phyloP scores from a whole-genome alignment of 1,284 basidiomycete species.

The Puccinia triticina region DNA sequence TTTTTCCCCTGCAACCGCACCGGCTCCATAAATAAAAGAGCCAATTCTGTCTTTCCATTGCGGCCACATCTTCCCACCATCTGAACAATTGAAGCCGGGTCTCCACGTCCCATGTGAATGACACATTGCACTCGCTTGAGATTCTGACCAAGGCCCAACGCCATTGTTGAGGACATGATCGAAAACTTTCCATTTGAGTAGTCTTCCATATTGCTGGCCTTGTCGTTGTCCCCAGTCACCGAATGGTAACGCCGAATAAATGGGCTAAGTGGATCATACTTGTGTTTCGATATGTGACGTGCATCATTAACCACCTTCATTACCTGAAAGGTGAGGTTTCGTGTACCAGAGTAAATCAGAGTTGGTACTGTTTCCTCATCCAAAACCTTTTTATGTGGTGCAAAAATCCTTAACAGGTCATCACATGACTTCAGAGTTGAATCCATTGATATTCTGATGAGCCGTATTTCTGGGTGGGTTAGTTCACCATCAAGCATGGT shows the following conservation, averaged over 20 bases:
- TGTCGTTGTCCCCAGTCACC: background rate
- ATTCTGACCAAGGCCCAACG: constrained; percentile 6
- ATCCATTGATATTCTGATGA: background rate
- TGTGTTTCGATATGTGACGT: background rate
- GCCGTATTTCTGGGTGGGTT: too few species aligned
- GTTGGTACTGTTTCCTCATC: background rate
- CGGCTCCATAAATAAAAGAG: constrained; percentile 1
- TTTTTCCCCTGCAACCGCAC: background rate
- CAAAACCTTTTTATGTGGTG: background rate
- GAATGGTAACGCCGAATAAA: constrained; percentile 2
- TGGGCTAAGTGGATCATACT: background rate
- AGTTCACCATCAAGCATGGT: too few species aligned
- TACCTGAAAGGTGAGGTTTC: background rate
- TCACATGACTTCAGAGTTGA: background rate
- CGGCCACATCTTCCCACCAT: constrained; percentile 19
- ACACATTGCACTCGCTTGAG: background rate
- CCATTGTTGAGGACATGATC: background rate
- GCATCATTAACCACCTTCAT: constrained; percentile 12
- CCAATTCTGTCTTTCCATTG: background rate
- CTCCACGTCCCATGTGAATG: constrained; percentile 7
- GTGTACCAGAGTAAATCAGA: background rate
- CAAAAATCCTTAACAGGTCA: background rate
- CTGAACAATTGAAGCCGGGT: constrained; percentile 24
- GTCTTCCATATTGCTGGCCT: background rate
- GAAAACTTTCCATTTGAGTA: background rate